A percentile compares a stretch with the other conserved stretches of the same genome.
Conservation (phyloP, 1,284 basidiomycete species). For the Tetrapyrgos nigripes region DNA sequence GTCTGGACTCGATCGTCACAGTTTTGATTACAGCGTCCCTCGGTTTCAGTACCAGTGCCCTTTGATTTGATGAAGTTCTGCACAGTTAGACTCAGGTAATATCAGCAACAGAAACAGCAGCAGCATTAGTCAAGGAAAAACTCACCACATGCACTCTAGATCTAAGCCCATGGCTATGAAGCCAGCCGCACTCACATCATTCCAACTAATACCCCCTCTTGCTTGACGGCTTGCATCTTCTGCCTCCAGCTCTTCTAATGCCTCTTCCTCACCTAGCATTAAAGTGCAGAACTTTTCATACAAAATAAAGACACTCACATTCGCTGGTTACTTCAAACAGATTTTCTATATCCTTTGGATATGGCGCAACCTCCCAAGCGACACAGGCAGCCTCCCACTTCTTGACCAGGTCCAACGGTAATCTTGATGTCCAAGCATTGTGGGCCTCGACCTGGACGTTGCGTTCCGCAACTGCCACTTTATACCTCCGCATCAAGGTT, state of each 20-base stretch:
- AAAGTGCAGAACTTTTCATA: not conserved
- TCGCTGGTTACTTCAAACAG: not conserved
- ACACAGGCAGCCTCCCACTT: not conserved
- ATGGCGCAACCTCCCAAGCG: not conserved
- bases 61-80: not conserved
- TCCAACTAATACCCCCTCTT: not conserved
- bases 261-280: not conserved
- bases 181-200: not conserved
- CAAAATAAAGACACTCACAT: not conserved
- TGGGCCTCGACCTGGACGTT: slow-evolving; percentile 13
- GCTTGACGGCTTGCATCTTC: not conserved
- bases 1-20: not conserved
- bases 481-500: slow-evolving; percentile 14
- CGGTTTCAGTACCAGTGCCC: no score
- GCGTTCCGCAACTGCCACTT: slow-evolving; percentile 16
- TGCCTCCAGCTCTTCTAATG: not conserved
- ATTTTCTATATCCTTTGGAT: not conserved
- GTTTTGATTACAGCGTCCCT: not conserved
- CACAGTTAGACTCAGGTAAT: not conserved
- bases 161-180: not conserved
- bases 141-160: not conserved
- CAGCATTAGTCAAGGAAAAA: not conserved
- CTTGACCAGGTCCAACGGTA: not conserved
- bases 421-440: not conserved
- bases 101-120: not conserved